Evolutionary conservation across 805 yeast genomes (phyloP).

Genomic region (Candida ponderosae): DNA sequence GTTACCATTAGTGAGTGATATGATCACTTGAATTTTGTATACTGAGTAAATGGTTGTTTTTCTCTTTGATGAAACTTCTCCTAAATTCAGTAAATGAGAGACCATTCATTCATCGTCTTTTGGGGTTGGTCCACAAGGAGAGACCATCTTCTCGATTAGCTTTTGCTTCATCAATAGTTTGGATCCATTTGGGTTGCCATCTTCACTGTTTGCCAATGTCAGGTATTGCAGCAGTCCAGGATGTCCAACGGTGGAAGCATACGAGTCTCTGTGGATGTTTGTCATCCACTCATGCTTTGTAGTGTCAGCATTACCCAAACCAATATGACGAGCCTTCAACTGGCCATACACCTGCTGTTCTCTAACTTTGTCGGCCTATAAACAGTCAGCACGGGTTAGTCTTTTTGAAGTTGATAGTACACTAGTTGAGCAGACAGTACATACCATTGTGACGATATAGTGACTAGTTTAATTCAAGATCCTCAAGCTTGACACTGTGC

Average conservation of each 20-base stretch:
- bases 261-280: conserved; percentile 61
- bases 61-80: conserved; percentile 4
- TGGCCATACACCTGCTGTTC: conserved; percentile 50
- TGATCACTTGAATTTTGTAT: no score
- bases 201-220: conserved; percentile 31
- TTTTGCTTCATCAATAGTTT: conserved; percentile 21
- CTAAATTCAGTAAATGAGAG: conserved; percentile 29
- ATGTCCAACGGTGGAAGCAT: conserved; percentile 55
- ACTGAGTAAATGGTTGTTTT: conserved; percentile 4
- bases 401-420: no score
- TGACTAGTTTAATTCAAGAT: no score
- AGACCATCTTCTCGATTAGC: conserved; percentile 32
- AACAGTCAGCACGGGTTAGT: not conserved
- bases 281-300: conserved; percentile 60
- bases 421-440: not conserved
- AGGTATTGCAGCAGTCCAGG: conserved; percentile 45
- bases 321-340: conserved; percentile 56
- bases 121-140: conserved; percentile 20
- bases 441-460: not conserved
- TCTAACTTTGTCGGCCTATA: conserved; percentile 56
- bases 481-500: no score
- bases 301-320: conserved; percentile 72
- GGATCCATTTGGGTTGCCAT: conserved; percentile 35
- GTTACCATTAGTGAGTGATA: no score
- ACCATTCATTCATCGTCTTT: conserved; percentile 11